Evolutionary conservation across 2,329 filamentous ascomycete species (phyloP).

Genomic region (Penicillium digitatum): DNA sequence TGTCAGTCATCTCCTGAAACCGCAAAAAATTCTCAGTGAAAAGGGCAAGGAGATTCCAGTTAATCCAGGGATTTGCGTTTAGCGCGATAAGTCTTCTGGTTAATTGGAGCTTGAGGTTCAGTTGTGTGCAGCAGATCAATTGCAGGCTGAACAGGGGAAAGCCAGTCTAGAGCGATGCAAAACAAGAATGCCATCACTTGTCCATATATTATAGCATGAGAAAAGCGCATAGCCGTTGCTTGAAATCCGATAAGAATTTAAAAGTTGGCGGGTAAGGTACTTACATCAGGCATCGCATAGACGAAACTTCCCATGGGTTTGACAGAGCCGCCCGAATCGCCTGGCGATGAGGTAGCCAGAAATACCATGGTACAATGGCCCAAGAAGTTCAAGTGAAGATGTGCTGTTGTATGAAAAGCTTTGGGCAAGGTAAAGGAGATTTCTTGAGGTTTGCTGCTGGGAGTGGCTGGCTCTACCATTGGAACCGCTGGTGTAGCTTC

Average conservation of each 20-base stretch:
- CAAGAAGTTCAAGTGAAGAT: conserved; percentile 56
- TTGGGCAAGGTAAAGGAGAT: conserved; percentile 56
- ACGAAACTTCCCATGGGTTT: conserved; percentile 80
- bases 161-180: not conserved
- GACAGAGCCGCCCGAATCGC: conserved; percentile 35
- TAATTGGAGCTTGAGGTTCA: not conserved
- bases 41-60: not conserved
- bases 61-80: not conserved
- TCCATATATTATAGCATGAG: not conserved
- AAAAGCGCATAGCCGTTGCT: not conserved
- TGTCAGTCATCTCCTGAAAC: conserved; percentile 6
- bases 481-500: conserved; percentile 11
- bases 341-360: conserved; percentile 52
- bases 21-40: not conserved
- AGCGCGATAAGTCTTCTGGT: not conserved
- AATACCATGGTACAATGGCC: conserved; percentile 54
- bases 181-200: not conserved
- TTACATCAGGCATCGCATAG: conserved; percentile 86
- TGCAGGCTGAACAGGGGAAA: not conserved
- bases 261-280: conserved; percentile 17
- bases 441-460: conserved; percentile 46
- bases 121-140: not conserved
- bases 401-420: conserved; percentile 54
- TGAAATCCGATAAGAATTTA: not conserved
- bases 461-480: conserved; percentile 20